Percentiles rank a stretch among this genome's conserved stretches.
phyloP scores from a whole-genome alignment of 73 alveolate species.

The Urostyla sp. region DNA sequence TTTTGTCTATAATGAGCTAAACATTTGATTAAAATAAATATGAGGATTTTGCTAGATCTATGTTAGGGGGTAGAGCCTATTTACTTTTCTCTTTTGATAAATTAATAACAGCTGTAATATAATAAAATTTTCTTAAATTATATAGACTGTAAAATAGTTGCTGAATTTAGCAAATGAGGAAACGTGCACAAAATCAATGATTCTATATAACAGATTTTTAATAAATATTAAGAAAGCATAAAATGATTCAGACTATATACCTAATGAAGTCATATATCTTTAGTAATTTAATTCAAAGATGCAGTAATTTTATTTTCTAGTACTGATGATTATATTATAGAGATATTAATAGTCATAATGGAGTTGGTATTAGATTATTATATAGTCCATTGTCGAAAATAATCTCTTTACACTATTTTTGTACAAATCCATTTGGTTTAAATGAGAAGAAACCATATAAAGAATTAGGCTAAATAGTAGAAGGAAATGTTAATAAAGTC shows the following conservation, averaged over 20 bases:
- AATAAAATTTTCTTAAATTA: not conserved
- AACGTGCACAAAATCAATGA: slow-evolving; percentile 12
- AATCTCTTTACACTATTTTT: slow-evolving; percentile 10
- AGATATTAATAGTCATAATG: slow-evolving; percentile 22
- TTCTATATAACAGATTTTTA: not conserved
- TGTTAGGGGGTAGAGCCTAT: slow-evolving; percentile 64
- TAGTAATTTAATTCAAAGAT: slow-evolving; percentile 2
- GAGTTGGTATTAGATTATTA: slow-evolving; percentile 39
- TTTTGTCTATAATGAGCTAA: not conserved
- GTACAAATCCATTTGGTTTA: slow-evolving; percentile 17
- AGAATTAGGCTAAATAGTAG: not conserved
- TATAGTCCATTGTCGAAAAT: slow-evolving; percentile 4
- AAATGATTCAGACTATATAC: not conserved
- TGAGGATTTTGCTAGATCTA: slow-evolving; percentile 62
- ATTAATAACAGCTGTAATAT: slow-evolving; percentile 17
- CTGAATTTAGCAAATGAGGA: slow-evolving; percentile 35
- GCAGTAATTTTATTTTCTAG: slow-evolving; percentile 12
- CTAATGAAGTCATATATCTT: slow-evolving; percentile 28
- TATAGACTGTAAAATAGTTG: slow-evolving; percentile 42
- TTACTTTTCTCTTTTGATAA: slow-evolving; percentile 63
- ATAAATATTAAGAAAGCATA: not conserved
- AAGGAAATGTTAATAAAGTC: too few relatives aligned
- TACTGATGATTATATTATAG: not conserved
- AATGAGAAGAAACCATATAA: slow-evolving; percentile 7
- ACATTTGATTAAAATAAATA: slow-evolving; percentile 44